phyloP scores from a whole-genome alignment of 805 yeast genomes.

The Wickerhamia fluorescens region DNA sequence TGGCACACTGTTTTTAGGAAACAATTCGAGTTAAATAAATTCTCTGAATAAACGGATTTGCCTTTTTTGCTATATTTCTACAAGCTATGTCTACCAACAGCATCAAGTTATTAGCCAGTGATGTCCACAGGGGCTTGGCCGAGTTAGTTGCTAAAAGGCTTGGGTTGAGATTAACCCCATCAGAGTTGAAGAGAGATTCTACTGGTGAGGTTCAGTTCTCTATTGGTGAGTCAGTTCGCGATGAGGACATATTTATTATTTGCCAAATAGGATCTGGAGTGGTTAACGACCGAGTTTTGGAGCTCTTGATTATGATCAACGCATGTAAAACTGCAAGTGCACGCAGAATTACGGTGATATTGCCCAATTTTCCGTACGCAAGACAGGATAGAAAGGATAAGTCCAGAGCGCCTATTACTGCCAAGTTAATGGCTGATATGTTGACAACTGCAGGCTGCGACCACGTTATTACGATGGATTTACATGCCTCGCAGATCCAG shows the following conservation, averaged over 20 bases:
- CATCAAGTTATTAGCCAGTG: slow-evolving; percentile 61
- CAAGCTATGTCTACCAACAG: slow-evolving; percentile 74
- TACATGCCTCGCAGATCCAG: slow-evolving; percentile 86
- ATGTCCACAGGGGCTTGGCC: slow-evolving; percentile 61
- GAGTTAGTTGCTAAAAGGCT: slow-evolving; percentile 59
- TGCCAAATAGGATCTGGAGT: slow-evolving; percentile 76
- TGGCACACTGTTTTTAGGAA: no score
- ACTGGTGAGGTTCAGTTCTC: slow-evolving; percentile 71
- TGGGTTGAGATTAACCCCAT: slow-evolving; percentile 55
- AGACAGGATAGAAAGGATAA: slow-evolving; percentile 85
- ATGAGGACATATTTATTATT: slow-evolving; percentile 74
- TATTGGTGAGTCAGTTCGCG: slow-evolving; percentile 77
- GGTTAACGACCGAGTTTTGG: slow-evolving; percentile 69
- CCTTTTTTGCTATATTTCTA: no score
- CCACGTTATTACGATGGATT: slow-evolving; percentile 81
- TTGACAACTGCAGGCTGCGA: slow-evolving; percentile 79
- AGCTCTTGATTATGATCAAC: slow-evolving; percentile 68
- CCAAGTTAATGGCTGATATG: slow-evolving; percentile 78
- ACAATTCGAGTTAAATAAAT: no score
- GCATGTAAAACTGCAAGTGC: slow-evolving; percentile 83
- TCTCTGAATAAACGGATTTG: no score
- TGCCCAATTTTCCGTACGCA: slow-evolving; percentile 83
- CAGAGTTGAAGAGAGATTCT: slow-evolving; percentile 57
- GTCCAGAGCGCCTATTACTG: slow-evolving; percentile 79
- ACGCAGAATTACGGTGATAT: slow-evolving; percentile 72